These are phyloP conservation scores for Candida fluviatilis DNA, from an alignment of 805 yeast genomes.

Conservation along the genomic window DNA sequence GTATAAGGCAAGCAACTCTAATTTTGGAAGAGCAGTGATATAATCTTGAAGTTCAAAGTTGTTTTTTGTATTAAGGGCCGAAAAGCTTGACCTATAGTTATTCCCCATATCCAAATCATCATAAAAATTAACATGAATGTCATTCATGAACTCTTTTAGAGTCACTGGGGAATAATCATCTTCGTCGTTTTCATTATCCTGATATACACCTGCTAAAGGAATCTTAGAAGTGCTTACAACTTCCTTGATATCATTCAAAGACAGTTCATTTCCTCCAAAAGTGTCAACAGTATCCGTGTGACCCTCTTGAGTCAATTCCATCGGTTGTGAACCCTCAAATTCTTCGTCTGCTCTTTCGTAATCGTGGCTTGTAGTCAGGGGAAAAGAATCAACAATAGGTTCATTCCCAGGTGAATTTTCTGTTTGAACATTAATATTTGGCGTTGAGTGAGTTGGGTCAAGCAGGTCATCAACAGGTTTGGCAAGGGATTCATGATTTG, in stretches of 20 bases:
- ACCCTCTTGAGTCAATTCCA: conserved; percentile 18
- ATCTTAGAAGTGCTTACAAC: conserved; percentile 18
- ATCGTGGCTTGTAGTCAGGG: too few relatives aligned
- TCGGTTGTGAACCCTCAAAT: conserved; percentile 17
- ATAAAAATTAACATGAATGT: conserved; percentile 39
- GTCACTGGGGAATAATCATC: conserved; percentile 27
- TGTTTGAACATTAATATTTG: too few relatives aligned
- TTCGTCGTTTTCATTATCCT: conserved; percentile 5
- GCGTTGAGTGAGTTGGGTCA: too few relatives aligned
- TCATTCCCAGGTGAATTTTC: not conserved
- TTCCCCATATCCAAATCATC: conserved; percentile 41
- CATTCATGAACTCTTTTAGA: conserved; percentile 34
- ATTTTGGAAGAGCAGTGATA: conserved; percentile 33
- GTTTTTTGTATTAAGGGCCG: conserved; percentile 8
- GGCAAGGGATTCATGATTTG: too few relatives aligned
- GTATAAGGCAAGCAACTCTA: conserved; percentile 45
- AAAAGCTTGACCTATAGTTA: conserved; percentile 19
- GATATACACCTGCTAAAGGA: conserved; percentile 22
- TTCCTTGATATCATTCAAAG: conserved; percentile 6
- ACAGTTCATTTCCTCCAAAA: not conserved
- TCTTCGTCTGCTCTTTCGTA: too few relatives aligned
- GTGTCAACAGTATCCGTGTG: conserved; percentile 2
- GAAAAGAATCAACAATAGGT: not conserved
- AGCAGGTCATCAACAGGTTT: too few relatives aligned
- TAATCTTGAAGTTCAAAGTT: conserved; percentile 28